Evolutionary conservation across 768 basidiomycete genomes (phyloP).

Genomic region (Naematelia aurantialba): DNA sequence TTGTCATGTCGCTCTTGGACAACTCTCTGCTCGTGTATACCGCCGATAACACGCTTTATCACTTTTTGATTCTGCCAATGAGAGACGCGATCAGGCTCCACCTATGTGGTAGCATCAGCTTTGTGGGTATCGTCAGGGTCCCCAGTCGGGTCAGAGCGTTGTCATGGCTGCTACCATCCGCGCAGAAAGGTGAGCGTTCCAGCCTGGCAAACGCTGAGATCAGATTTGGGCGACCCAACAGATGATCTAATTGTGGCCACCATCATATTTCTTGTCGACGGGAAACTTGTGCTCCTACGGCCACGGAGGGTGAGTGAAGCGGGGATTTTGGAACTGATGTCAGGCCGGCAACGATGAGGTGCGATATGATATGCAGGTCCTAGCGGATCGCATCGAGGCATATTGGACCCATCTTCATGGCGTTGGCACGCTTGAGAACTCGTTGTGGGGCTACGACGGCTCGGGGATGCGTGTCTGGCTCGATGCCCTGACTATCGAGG

Average conservation of each 20-base stretch:
- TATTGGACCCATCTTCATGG: slow-evolving; percentile 98
- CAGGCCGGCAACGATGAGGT: slow-evolving; percentile 75
- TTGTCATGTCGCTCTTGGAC: slow-evolving; percentile 87
- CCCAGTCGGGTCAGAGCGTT: slow-evolving; percentile 80
- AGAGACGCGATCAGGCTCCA: slow-evolving; percentile 77
- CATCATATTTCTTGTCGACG: slow-evolving; percentile 91
- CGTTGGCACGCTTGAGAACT: slow-evolving; percentile 90
- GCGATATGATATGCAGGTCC: slow-evolving; percentile 88
- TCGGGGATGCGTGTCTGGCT: slow-evolving; percentile 86
- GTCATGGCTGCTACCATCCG: slow-evolving; percentile 93
- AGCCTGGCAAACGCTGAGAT: slow-evolving; percentile 15
- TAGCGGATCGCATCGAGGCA: slow-evolving; percentile 94
- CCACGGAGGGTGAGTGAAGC: slow-evolving; percentile 70
- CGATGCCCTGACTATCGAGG: slow-evolving; percentile 87
- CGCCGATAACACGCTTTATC: slow-evolving; percentile 84
- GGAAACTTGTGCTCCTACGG: slow-evolving; percentile 79
- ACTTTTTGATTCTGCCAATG: slow-evolving; percentile 79
- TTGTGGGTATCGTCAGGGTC: slow-evolving; percentile 78
- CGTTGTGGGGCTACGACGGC: slow-evolving; percentile 95
- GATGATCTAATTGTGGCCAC: slow-evolving; percentile 91
- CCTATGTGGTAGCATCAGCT: slow-evolving; percentile 90
- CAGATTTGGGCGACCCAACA: slow-evolving; percentile 89
- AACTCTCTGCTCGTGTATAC: slow-evolving; percentile 93
- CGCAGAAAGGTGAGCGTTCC: slow-evolving; percentile 82
- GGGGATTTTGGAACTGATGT: background rate